These are phyloP conservation scores for Trichoderma arundinaceum DNA, from an alignment of 2,329 filamentous ascomycete genomes.

Conservation along the genomic window DNA sequence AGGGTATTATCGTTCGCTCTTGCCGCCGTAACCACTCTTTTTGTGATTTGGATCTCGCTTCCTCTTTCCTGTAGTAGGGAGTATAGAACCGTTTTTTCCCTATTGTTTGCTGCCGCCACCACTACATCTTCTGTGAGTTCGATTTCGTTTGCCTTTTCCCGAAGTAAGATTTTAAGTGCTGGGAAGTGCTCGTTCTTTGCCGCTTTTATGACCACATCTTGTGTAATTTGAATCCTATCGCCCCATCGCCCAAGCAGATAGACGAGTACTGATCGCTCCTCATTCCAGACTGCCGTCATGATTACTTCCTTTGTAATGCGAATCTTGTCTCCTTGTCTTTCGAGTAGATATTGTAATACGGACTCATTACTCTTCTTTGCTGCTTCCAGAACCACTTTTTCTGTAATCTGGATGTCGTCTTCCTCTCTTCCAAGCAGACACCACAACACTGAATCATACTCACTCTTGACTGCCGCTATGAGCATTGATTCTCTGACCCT, in stretches of 20 bases:
- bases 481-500: background rate
- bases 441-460: background rate
- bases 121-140: slow-evolving; percentile 4
- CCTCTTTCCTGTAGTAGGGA: slow-evolving; percentile 9
- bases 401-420: slow-evolving; percentile 4
- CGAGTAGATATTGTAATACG: slow-evolving; percentile 8
- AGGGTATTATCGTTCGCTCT: background rate
- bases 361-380: slow-evolving; percentile 2
- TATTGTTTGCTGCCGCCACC: slow-evolving; percentile 6
- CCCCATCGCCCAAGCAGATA: slow-evolving; percentile 1
- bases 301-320: slow-evolving; percentile 13
- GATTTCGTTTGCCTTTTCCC: slow-evolving; percentile 1
- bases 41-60: slow-evolving; percentile 2
- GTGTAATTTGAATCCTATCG: background rate
- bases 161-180: background rate
- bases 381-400: background rate
- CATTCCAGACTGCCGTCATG: background rate
- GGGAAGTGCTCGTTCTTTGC: slow-evolving; percentile 4
- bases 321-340: background rate
- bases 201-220: background rate
- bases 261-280: background rate
- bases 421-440: slow-evolving; percentile 20
- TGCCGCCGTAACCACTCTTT: background rate
- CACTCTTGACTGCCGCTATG: background rate
- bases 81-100: background rate